Conservation (phyloP, 768 basidiomycete species). For the Cystobasidiopsis lactophilus region DNA sequence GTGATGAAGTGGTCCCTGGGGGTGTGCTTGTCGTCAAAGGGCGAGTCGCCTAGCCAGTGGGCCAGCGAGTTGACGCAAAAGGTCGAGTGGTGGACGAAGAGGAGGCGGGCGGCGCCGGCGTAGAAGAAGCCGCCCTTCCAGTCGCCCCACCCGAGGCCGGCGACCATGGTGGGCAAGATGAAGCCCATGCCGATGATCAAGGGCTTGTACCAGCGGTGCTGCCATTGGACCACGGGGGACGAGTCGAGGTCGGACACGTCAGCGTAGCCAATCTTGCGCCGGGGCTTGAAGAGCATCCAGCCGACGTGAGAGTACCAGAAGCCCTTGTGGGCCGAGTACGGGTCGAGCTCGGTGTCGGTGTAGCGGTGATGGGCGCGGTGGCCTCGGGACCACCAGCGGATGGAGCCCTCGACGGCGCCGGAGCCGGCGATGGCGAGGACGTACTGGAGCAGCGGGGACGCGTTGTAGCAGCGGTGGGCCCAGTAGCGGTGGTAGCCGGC, state of each 20-base stretch:
- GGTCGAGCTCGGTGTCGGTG: slow-evolving; percentile 69
- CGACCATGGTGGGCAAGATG: slow-evolving; percentile 42
- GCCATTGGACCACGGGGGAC: slow-evolving; percentile 50
- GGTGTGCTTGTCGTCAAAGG: slow-evolving; percentile 58
- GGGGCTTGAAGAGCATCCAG: slow-evolving; percentile 64
- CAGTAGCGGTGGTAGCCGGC: slow-evolving; percentile 90
- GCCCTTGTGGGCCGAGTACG: slow-evolving; percentile 58
- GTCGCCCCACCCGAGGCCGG: slow-evolving; percentile 50
- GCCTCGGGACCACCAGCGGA: slow-evolving; percentile 96
- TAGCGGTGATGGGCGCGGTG: slow-evolving; percentile 56
- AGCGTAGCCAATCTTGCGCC: slow-evolving; percentile 44
- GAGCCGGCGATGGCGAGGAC: slow-evolving; percentile 61
- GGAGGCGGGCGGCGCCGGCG: slow-evolving; percentile 51
- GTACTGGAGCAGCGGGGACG: slow-evolving; percentile 63
- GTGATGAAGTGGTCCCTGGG: slow-evolving; percentile 55
- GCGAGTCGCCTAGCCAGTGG: slow-evolving; percentile 56
- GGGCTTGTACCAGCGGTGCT: slow-evolving; percentile 49
- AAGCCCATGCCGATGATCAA: slow-evolving; percentile 48
- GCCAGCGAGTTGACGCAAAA: slow-evolving; percentile 79
- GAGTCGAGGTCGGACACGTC: slow-evolving; percentile 51
- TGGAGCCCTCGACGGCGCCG: slow-evolving; percentile 86
- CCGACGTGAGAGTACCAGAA: slow-evolving; percentile 58
- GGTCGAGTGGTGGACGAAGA: slow-evolving; percentile 63
- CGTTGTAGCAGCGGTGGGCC: slow-evolving; percentile 92
- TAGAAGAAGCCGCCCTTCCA: slow-evolving; percentile 53